Percentiles rank a stretch among this genome's conserved stretches.
These are phyloP conservation scores for Cystobasidium onofrii DNA, from an alignment of 768 basidiomycete species.

Conservation along the genomic window DNA sequence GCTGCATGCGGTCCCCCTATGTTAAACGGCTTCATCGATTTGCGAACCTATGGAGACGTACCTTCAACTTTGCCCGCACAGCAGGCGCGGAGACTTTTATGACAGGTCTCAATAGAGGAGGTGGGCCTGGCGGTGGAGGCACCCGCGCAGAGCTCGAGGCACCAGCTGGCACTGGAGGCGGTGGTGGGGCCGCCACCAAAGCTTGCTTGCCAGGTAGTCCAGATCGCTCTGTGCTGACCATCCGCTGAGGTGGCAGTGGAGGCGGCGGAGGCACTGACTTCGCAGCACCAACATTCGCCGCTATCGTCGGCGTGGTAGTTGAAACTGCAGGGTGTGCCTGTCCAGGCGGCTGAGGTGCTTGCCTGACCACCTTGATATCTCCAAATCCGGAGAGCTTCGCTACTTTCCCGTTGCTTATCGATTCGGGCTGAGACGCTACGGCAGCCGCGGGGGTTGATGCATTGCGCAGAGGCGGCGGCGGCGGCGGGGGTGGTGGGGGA, in stretches of 20 bases:
- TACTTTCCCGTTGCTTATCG: not conserved
- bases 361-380: constrained; percentile 1
- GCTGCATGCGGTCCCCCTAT: constrained; percentile 45
- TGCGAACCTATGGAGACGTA: too few relatives aligned
- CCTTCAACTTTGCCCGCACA: constrained; percentile 22
- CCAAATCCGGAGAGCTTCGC: not conserved
- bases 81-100: not conserved
- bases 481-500: constrained; percentile 40
- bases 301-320: not conserved
- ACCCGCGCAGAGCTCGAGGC: not conserved
- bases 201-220: not conserved
- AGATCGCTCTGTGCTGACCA: too few relatives aligned
- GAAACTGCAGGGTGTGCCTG: constrained; percentile 25
- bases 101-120: constrained; percentile 30
- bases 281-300: not conserved
- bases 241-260: constrained; percentile 40
- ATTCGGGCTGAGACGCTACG: not conserved
- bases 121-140: constrained; percentile 32
- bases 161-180: constrained; percentile 42
- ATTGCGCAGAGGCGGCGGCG: not conserved
- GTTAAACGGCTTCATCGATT: not conserved
- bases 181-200: constrained; percentile 32
- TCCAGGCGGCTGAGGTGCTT: constrained; percentile 37
- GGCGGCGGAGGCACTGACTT: constrained; percentile 29
- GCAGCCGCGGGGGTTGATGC: too few relatives aligned